Evolutionary conservation across 768 basidiomycete genomes (phyloP), one percentile per base, ranked within the genome.

Genomic region (Sporobolomyces roseus): DNA sequence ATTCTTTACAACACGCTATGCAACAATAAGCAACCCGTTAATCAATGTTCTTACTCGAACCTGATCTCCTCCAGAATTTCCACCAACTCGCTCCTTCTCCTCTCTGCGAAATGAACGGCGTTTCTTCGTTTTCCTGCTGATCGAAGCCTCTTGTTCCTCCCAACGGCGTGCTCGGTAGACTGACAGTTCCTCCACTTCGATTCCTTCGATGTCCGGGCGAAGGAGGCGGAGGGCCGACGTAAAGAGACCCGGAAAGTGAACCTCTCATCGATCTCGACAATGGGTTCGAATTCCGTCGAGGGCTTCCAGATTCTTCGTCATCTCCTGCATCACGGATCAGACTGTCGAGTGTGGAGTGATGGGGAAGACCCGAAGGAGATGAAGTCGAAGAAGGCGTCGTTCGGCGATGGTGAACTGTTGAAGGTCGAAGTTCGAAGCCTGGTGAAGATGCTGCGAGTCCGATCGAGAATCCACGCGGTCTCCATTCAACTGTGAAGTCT

Each of bases 401-500:
- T 13, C 41, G 36, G 30, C 62, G 48, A 38, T 30, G 70, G 12
- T 56, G 65, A n/a, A n/a, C n/a, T n/a, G n/a, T n/a, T n/a, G n/a
- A n/a, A 12, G 75, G 75, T 27, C 75, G 63, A 50, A 75, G 67
- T 23, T 73, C 74, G 63, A 76, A 76, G 2, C 75, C 75, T n/a
- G 75, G 75, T 0, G 67, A 70, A n/a, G 68, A 56, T 32, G 75
- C 74, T 25, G 65, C 58, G 38, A 76, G 66, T 1, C 74, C 75
- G 45, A 75, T 69, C 27, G 70, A 68, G 45, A 76, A 67, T 17
- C 75, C 75, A 2, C 72, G 69, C 5, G 74, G 72, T 21, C 68
- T 63, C 46, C 48, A 73, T n/a, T 55, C 52, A 36, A 65, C 71
- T 65, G 60, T n/a, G n/a, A n/a, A n/a, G n/a, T n/a, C n/a, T n/a